Conservation (phyloP, 345 rosid species). For the Passiflora organensis region DNA sequence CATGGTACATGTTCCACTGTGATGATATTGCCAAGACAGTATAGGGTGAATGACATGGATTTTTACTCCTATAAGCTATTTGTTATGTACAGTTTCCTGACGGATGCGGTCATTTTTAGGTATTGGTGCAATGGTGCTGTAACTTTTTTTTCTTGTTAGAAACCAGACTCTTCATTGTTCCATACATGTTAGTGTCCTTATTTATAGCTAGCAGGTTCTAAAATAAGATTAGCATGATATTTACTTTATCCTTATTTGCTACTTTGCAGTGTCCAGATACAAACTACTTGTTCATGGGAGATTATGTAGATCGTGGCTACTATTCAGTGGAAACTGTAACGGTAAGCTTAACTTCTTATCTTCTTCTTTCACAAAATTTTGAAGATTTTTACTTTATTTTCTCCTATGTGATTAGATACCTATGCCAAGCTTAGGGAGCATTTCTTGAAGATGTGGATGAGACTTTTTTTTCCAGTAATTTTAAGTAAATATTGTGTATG, state of each 20-base stretch:
- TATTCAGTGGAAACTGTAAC: constrained; percentile 97
- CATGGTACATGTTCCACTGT: no score
- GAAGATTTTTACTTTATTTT: not conserved
- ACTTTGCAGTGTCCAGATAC: constrained; percentile 82
- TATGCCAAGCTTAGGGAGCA: not conserved
- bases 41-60: no score
- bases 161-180: no score
- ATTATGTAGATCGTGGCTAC: constrained; percentile 94
- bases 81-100: no score
- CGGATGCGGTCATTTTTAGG: no score
- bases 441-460: not conserved
- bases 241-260: constrained; percentile 5
- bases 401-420: not conserved
- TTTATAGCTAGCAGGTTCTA: no score
- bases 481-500: not conserved
- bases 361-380: not conserved
- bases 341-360: constrained; percentile 37
- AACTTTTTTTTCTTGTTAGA: no score
- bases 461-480: not conserved
- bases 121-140: no score
- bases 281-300: constrained; percentile 95
- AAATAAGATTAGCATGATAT: not conserved
- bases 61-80: no score
- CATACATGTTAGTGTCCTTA: no score
- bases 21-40: no score